phyloP scores from a whole-genome alignment of 768 basidiomycete species.

The Boletus huronensis region DNA sequence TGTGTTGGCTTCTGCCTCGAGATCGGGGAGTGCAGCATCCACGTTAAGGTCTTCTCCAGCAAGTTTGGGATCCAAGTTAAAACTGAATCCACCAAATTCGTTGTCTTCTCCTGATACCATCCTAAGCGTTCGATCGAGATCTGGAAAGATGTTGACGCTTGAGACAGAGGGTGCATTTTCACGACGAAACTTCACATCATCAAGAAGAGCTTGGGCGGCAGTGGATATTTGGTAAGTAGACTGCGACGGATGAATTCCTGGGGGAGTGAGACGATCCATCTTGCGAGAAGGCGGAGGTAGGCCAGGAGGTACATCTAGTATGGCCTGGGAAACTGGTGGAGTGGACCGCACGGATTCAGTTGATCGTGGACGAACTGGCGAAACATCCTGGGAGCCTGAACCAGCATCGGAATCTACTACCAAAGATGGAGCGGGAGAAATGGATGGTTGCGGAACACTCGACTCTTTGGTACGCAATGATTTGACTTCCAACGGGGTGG shows the following conservation, averaged over 20 bases:
- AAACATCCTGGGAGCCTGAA: slow-evolving; percentile 42
- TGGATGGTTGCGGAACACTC: slow-evolving; percentile 36
- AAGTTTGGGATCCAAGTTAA: slow-evolving; percentile 80
- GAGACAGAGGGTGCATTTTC: slow-evolving; percentile 47
- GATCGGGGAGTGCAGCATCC: slow-evolving; percentile 45
- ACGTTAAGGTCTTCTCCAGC: slow-evolving; percentile 44
- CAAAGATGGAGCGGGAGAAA: slow-evolving; percentile 46
- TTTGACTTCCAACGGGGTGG: slow-evolving; percentile 44
- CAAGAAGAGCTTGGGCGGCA: slow-evolving; percentile 78
- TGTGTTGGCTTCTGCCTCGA: slow-evolving; percentile 42
- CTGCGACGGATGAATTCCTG: slow-evolving; percentile 39
- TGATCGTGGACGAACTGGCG: slow-evolving; percentile 39
- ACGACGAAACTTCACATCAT: slow-evolving; percentile 76
- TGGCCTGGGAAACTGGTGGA: slow-evolving; percentile 45
- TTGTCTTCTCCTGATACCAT: slow-evolving; percentile 62
- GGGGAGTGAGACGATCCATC: slow-evolving; percentile 48
- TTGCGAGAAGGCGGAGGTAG: slow-evolving; percentile 45
- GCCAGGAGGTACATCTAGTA: slow-evolving; percentile 51
- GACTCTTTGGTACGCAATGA: slow-evolving; percentile 39
- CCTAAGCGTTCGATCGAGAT: slow-evolving; percentile 81
- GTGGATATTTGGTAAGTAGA: slow-evolving; percentile 80
- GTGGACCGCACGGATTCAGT: slow-evolving; percentile 38
- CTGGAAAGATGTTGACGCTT: slow-evolving; percentile 72
- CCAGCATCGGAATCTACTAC: slow-evolving; percentile 50
- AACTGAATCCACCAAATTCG: slow-evolving; percentile 71